Evolutionary conservation across 2,329 filamentous ascomycete species (phyloP).

Genomic region (Verticillium longisporum): DNA sequence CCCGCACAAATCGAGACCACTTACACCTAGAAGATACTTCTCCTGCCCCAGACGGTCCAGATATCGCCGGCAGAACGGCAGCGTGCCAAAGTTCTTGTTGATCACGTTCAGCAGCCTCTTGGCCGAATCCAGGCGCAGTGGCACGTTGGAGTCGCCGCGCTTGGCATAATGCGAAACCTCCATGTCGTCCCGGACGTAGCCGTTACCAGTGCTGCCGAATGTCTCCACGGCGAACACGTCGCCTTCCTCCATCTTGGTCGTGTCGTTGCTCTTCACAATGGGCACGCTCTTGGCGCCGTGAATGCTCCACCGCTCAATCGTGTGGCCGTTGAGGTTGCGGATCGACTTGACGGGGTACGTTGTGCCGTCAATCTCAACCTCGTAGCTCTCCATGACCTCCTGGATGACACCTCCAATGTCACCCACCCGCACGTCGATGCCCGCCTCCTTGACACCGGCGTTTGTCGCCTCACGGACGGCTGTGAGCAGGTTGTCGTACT

Average conservation of each 20-base stretch:
- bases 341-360: constrained; percentile 66
- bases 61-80: constrained; percentile 87
- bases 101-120: constrained; percentile 83
- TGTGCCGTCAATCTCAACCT: constrained; percentile 62
- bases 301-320: constrained; percentile 69
- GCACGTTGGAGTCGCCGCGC: constrained; percentile 64
- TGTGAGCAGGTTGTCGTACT: constrained; percentile 67
- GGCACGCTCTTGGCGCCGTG: constrained; percentile 76
- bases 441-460: constrained; percentile 71
- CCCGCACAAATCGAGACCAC: constrained; percentile 24
- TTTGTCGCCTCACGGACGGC: constrained; percentile 73
- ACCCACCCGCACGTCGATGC: constrained; percentile 70
- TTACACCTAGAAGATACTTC: constrained; percentile 83
- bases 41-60: constrained; percentile 90
- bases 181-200: constrained; percentile 68
- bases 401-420: constrained; percentile 67
- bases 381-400: constrained; percentile 73
- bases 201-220: constrained; percentile 74
- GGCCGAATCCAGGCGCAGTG: constrained; percentile 72
- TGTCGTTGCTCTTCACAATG: constrained; percentile 68
- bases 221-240: constrained; percentile 80
- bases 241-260: constrained; percentile 81
- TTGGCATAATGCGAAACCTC: constrained; percentile 88
- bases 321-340: constrained; percentile 68
- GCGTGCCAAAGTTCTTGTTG: constrained; percentile 91